Evolutionary conservation across 345 rosid species (phyloP).

Genomic region (Murraya paniculata): DNA sequence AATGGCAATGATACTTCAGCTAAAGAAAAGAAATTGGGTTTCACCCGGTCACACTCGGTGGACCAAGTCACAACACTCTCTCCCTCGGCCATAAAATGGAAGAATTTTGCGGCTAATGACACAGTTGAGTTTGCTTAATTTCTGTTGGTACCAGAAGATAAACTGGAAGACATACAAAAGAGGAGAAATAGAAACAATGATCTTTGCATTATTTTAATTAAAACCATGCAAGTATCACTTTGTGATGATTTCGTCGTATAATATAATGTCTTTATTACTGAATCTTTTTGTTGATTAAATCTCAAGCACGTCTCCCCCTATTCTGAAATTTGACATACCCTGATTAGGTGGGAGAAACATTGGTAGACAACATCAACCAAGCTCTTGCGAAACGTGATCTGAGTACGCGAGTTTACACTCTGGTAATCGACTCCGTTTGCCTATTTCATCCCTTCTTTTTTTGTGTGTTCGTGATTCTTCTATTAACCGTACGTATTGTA

Average conservation of each 20-base stretch:
- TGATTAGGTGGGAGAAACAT: constrained; percentile 28
- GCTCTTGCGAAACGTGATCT: constrained; percentile 42
- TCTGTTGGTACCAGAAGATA: too few species aligned
- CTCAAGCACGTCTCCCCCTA: too few species aligned
- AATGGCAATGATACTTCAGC: constrained; percentile 14
- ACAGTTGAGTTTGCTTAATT: constrained; percentile 28
- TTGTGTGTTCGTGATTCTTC: neutral
- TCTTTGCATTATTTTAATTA: neutral
- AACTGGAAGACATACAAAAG: neutral
- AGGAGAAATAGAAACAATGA: neutral
- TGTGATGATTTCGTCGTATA: neutral
- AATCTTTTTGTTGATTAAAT: neutral
- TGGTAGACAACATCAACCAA: constrained; percentile 37
- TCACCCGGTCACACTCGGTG: constrained; percentile 39
- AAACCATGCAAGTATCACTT: neutral
- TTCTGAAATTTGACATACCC: neutral
- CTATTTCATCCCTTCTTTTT: too few species aligned
- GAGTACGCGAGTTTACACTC: constrained; percentile 33
- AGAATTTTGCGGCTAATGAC: constrained; percentile 38
- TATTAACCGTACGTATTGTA: neutral
- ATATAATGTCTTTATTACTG: too few species aligned
- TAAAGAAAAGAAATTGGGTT: constrained; percentile 36
- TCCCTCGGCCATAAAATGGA: constrained; percentile 38
- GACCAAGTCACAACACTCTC: constrained; percentile 36
- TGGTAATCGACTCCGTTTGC: constrained; percentile 12